These are phyloP conservation scores for Daldinia vernicosa DNA, from an alignment of 495 filamentous ascomycete genomes.

Conservation along the genomic window DNA sequence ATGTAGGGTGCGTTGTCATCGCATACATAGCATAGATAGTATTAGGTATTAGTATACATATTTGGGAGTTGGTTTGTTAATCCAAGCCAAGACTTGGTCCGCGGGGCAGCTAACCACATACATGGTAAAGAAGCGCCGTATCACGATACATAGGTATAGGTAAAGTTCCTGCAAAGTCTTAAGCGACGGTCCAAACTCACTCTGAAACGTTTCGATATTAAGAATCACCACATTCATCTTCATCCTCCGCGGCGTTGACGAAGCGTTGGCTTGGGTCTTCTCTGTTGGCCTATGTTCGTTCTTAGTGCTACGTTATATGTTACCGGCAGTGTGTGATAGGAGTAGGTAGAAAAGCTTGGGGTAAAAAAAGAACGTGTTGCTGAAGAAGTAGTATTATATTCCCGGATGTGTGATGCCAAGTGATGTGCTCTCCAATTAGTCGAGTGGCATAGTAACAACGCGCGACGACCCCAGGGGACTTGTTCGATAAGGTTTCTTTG, in stretches of 20 bases:
- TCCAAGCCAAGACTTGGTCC: slow-evolving; percentile 8
- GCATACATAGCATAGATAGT: slow-evolving; percentile 23
- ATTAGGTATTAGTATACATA: no score
- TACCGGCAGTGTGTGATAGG: slow-evolving; percentile 19
- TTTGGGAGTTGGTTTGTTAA: slow-evolving; percentile 20
- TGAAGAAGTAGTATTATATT: slow-evolving; percentile 15
- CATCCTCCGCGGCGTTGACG: slow-evolving; percentile 15
- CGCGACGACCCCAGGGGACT: slow-evolving; percentile 27
- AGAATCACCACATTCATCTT: slow-evolving; percentile 10
- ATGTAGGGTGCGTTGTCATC: slow-evolving; percentile 39
- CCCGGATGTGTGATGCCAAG: slow-evolving; percentile 27
- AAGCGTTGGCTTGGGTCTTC: slow-evolving; percentile 10
- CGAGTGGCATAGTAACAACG: slow-evolving; percentile 22
- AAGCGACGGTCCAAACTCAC: slow-evolving; percentile 23
- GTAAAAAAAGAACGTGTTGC: slow-evolving; percentile 19
- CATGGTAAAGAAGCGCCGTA: neutral
- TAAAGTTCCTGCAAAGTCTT: neutral
- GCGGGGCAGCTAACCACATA: slow-evolving; percentile 3
- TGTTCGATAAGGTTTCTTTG: slow-evolving; percentile 39
- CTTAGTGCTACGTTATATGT: slow-evolving; percentile 29
- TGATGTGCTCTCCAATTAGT: slow-evolving; percentile 43
- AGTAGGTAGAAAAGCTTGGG: slow-evolving; percentile 6
- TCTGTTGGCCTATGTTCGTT: slow-evolving; percentile 16
- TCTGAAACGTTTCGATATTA: slow-evolving; percentile 23
- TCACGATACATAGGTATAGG: neutral